Evolutionary conservation across 257 asterid genomes (phyloP).

Genomic region (Nicotiana knightiana): DNA sequence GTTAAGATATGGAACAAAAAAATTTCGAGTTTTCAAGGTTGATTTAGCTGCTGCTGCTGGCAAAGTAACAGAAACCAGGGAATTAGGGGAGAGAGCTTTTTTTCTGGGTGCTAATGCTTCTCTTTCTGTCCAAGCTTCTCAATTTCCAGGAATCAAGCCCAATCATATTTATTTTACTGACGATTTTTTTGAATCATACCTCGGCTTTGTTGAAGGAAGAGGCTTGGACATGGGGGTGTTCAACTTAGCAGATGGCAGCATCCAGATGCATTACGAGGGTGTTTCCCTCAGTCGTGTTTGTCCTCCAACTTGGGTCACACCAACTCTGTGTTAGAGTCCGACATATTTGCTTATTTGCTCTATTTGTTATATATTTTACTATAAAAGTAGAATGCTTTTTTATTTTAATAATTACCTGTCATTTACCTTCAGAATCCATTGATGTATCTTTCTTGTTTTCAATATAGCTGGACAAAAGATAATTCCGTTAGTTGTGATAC

Average conservation of each 20-base stretch:
- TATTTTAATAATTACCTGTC: neutral
- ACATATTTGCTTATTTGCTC: too few species aligned
- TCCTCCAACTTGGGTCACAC: too few species aligned
- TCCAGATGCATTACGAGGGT: neutral
- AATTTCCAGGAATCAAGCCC: neutral
- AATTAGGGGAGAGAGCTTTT: neutral
- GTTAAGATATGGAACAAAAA: neutral
- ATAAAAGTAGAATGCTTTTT: too few species aligned
- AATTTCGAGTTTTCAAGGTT: neutral
- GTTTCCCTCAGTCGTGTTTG: neutral
- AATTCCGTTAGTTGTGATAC: neutral
- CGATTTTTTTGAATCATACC: neutral
- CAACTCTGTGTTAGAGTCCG: too few species aligned
- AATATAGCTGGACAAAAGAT: too few species aligned
- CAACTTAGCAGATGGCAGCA: neutral
- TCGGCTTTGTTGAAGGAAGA: neutral
- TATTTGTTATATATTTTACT: too few species aligned
- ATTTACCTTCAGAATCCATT: neutral
- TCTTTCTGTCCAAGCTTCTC: neutral
- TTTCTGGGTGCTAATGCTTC: neutral
- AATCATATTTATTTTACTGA: neutral
- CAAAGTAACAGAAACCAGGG: neutral
- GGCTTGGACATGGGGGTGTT: neutral
- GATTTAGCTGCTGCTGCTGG: neutral
- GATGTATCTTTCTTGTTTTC: neutral